Conservation (phyloP, 2,329 filamentous ascomycete genomes). For the Aspergillus flavus region DNA sequence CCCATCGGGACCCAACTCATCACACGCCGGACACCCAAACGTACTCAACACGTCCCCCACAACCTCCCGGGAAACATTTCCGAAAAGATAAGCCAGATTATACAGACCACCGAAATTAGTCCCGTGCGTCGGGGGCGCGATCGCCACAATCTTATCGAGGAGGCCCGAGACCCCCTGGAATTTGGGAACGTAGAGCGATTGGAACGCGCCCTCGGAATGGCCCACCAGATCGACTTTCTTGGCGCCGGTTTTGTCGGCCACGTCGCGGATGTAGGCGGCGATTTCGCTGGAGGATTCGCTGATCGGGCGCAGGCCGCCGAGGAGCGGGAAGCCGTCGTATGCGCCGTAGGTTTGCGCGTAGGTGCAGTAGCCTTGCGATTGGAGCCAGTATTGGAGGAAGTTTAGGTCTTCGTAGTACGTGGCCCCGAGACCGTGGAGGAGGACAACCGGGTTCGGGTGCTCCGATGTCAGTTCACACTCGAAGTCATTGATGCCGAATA, state of each 20-base stretch:
- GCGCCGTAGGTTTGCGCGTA: conserved; percentile 47
- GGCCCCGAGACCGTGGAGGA: conserved; percentile 42
- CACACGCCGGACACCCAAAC: conserved; percentile 37
- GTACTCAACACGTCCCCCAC: conserved; percentile 28
- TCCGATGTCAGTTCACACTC: conserved; percentile 29
- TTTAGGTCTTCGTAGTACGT: conserved; percentile 43
- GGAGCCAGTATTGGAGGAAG: conserved; percentile 39
- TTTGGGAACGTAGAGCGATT: conserved; percentile 44
- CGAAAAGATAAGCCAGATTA: conserved; percentile 31
- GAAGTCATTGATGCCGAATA: conserved; percentile 36
- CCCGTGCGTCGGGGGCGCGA: conserved; percentile 40
- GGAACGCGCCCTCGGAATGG: conserved; percentile 49
- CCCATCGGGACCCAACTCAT: conserved; percentile 34
- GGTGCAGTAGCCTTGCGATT: conserved; percentile 45
- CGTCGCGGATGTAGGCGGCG: conserved; percentile 42
- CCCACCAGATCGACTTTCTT: conserved; percentile 46
- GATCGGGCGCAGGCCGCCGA: conserved; percentile 45
- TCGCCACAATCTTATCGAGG: conserved; percentile 38
- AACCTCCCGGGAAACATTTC: conserved; percentile 26
- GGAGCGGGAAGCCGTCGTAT: conserved; percentile 37
- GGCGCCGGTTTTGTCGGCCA: conserved; percentile 38
- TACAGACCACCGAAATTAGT: conserved; percentile 36
- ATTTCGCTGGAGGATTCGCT: conserved; percentile 43
- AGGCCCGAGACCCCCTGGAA: conserved; percentile 34
- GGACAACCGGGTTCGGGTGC: conserved; percentile 36